phyloP scores from a whole-genome alignment of 1,139 yeast species.

The Saccharomyces hybrid region DNA sequence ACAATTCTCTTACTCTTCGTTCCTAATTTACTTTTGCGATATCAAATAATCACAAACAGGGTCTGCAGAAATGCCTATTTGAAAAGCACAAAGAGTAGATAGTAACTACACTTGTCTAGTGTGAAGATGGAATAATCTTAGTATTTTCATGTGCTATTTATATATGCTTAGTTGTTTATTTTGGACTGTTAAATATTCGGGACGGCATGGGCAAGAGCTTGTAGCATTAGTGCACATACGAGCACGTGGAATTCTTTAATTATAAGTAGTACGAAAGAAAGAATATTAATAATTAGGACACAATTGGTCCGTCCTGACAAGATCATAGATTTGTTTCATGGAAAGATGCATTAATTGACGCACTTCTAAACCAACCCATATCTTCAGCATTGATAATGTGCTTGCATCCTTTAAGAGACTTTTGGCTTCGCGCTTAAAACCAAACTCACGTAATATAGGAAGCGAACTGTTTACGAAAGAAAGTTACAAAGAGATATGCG shows the following conservation, averaged over 20 bases:
- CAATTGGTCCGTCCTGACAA: conserved; percentile 52
- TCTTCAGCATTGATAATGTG: conserved; percentile 71
- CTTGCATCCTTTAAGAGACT: conserved; percentile 52
- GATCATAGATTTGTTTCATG: conserved; percentile 42
- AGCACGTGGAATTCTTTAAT: neutral
- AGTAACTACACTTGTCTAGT: neutral
- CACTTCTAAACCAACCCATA: conserved; percentile 86
- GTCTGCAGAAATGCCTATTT: neutral
- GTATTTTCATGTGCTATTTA: neutral
- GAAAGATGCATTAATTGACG: conserved; percentile 82
- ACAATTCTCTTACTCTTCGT: neutral
- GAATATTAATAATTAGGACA: conserved; percentile 46
- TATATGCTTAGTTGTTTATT: neutral
- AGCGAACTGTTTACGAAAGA: conserved; percentile 50
- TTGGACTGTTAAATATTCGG: neutral
- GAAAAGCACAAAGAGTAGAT: neutral
- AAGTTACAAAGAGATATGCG: conserved; percentile 23
- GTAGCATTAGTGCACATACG: neutral
- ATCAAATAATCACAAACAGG: neutral
- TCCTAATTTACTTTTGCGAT: neutral
- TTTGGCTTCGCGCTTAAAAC: conserved; percentile 56
- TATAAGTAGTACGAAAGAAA: neutral
- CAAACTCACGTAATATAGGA: conserved; percentile 80
- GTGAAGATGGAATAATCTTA: too few species aligned
- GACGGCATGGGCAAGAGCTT: too few species aligned